Percentiles rank a stretch among this genome's conserved stretches.
phyloP scores from a whole-genome alignment of 768 basidiomycete species.

The Chalciporus pseudorubinellus region DNA sequence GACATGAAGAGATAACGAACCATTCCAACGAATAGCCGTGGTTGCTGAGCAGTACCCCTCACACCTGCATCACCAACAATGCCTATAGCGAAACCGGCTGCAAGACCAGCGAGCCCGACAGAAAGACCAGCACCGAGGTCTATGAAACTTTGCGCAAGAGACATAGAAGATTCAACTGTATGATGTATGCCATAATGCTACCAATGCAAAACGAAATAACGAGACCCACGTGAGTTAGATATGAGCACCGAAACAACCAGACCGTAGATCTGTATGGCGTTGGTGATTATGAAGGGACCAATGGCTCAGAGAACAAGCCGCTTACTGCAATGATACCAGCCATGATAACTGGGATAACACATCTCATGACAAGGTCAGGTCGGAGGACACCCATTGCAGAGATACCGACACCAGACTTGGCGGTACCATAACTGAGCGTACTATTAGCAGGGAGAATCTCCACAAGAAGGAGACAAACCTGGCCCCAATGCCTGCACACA shows the following conservation, averaged over 20 bases:
- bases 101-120: slow-evolving; percentile 91
- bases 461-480: slow-evolving; percentile 48
- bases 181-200: background rate
- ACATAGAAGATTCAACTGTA: slow-evolving; percentile 71
- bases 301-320: slow-evolving; percentile 19
- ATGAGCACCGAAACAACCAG: slow-evolving; percentile 99
- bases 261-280: slow-evolving; percentile 75
- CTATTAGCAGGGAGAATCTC: background rate
- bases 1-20: slow-evolving; percentile 36
- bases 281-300: background rate
- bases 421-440: slow-evolving; percentile 86
- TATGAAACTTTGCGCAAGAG: slow-evolving; percentile 90
- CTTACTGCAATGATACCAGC: slow-evolving; percentile 99
- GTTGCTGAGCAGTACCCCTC: slow-evolving; percentile 95
- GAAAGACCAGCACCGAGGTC: slow-evolving; percentile 93
- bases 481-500: slow-evolving; percentile 72
- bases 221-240: slow-evolving; percentile 72
- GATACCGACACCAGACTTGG: slow-evolving; percentile 97
- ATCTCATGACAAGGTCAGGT: slow-evolving; percentile 98
- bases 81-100: slow-evolving; percentile 96
- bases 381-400: slow-evolving; percentile 97
- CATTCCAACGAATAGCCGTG: slow-evolving; percentile 92
- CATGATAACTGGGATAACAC: slow-evolving; percentile 97
- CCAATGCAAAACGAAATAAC: background rate
- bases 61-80: slow-evolving; percentile 99